Base-by-base conservation (phyloP, 1,139 yeast genomes). In the Taiozyma sp. region DNA sequence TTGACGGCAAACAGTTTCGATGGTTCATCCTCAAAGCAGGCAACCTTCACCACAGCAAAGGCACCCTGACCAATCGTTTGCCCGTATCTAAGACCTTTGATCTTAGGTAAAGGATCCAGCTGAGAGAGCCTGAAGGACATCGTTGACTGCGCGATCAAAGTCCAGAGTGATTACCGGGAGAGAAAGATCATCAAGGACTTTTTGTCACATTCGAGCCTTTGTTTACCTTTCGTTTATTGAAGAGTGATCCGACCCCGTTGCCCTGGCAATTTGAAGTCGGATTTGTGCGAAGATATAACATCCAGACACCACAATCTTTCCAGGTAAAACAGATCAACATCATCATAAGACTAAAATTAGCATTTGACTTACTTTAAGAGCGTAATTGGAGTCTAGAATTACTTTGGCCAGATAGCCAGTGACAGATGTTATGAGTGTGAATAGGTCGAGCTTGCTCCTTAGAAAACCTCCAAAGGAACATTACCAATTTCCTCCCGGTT, bases 1-100 rank as follows among this genome's bases (percentile, higher is more conserved):
- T 83, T 83, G 45, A 81, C 71, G 0, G 88, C 88, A 50, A 80
- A 73, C 2, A 75, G 59, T 42, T 65, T 63, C 41, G 54, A 56
- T 16, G 65, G 63, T 34, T 64, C 64, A 13, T 61, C 62, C 41
- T 60, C 63, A 43, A 65, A 48, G 40, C 60, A 56, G 1, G 74
- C 74, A 28, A 59, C 57, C 44, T 71, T 71, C 11, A 73, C 74
- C 50, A 70, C 66, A 10, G 78, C 79, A 62, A 75, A 75, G 1
- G 79, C 62, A 3, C 80, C 80, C 56, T 74, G 75, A 0, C 80
- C 80, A 8, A 75, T 61, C 0, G 77, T 73, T 32, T 65, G 67
- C 0, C 72, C 74, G 14, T 69, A 51, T 29, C 61, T 64, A 6
- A 71, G 65, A 34, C 66, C 69, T 42, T 67, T 65, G 41, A 72